Evolutionary conservation across 2,329 filamentous ascomycete genomes (phyloP).

Genomic region (Fusarium luffae): DNA sequence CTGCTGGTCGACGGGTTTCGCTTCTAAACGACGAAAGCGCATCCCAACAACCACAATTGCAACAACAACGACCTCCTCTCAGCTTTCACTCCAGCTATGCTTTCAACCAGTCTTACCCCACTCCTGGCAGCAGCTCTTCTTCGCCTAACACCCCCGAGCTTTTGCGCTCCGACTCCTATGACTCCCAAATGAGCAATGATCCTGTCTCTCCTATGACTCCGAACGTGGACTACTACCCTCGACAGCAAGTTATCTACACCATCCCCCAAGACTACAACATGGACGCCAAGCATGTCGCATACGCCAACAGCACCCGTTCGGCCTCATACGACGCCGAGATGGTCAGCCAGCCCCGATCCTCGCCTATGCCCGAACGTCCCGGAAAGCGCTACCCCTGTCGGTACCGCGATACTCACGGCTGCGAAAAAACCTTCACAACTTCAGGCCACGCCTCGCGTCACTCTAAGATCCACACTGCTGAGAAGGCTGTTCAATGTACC

Average conservation of each 20-base stretch:
- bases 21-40: slow-evolving; percentile 63
- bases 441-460: slow-evolving; percentile 87
- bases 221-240: slow-evolving; percentile 56
- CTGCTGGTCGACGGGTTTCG: slow-evolving; percentile 67
- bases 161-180: slow-evolving; percentile 70
- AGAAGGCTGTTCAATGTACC: slow-evolving; percentile 78
- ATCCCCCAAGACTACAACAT: slow-evolving; percentile 50
- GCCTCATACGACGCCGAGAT: slow-evolving; percentile 64
- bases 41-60: slow-evolving; percentile 6
- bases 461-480: slow-evolving; percentile 84
- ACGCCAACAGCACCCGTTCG: slow-evolving; percentile 58
- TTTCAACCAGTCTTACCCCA: slow-evolving; percentile 50
- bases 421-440: slow-evolving; percentile 84
- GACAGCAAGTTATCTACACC: slow-evolving; percentile 54
- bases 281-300: slow-evolving; percentile 56
- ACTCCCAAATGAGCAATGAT: slow-evolving; percentile 67
- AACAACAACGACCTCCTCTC: slow-evolving; percentile 37
- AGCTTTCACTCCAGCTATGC: slow-evolving; percentile 53
- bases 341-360: slow-evolving; percentile 52
- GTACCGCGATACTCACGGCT: slow-evolving; percentile 75
- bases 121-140: slow-evolving; percentile 56
- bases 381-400: slow-evolving; percentile 80
- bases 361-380: slow-evolving; percentile 57
- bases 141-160: slow-evolving; percentile 67
- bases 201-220: slow-evolving; percentile 68